Evolutionary conservation across 305 asterid species (phyloP), one percentile per base, ranked within the genome.

Genomic region (Striga hermonthica): DNA sequence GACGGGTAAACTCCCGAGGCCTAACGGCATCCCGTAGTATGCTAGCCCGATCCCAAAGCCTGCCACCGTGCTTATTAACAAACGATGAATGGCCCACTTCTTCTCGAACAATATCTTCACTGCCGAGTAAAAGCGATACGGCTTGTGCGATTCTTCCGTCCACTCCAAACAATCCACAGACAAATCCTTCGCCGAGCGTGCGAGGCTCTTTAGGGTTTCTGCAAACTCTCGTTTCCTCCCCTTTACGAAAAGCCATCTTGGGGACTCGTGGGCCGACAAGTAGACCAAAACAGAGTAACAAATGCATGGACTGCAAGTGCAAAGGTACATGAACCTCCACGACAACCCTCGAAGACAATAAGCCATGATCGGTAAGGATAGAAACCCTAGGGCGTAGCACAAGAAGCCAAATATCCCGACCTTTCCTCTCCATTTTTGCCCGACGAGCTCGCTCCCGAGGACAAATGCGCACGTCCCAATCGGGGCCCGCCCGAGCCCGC

Each of bases 251-350:
- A 81, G 74, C 87, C 89, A 83, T 37, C 82, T 71, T 7, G 92
- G 84, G 1, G 92, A 83, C 41, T 85, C 89, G 1, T 35, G 16
- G 13, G 67, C 87, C 7, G 53, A 58, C 35, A 78, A 74, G 15
- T 72, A 64, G 28, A 81, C 70, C 3, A 78, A 11, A 0, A 81
- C 6, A 1, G 82, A 69, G 69, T 85, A 79, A 8, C 78, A 6
- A 3, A 74, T 35, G 3, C 71, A 70, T 0, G 92, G 87, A 5
- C 69, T 4, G 9, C 79, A 75, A 22, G 83, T 81, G 58, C 59
- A 69, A 47, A 83, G 61, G 35, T 85, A 85, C 6, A 85, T 52
- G 2, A 60, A 47, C 50, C 89, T 79, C 87, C 89, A 83, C 3
- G 89, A 81, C 12, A 44, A 66, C 7, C 53, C 66, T 40, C 58